phyloP scores from a whole-genome alignment of 768 basidiomycete species.

The Auricularia sp. region DNA sequence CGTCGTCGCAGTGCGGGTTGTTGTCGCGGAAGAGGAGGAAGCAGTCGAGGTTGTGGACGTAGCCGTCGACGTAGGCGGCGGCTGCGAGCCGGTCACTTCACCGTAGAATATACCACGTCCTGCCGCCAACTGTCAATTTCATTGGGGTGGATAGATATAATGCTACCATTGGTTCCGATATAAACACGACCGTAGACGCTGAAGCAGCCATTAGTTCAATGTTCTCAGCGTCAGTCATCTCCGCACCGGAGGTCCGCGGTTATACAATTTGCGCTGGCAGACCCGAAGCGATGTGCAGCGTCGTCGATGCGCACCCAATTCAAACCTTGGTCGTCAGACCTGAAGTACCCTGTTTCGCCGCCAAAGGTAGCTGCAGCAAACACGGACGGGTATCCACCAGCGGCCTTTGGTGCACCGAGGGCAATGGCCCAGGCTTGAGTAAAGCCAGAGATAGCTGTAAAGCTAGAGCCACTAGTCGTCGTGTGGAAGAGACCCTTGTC shows the following conservation, averaged over 20 bases:
- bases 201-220: background rate
- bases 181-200: constrained; percentile 33
- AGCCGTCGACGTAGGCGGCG: background rate
- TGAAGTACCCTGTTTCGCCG: constrained; percentile 38
- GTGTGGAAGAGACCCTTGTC: constrained; percentile 50
- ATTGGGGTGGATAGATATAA: background rate
- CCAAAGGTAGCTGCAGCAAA: constrained; percentile 43
- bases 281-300: constrained; percentile 46
- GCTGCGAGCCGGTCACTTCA: constrained; percentile 14
- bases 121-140: background rate
- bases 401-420: constrained; percentile 38
- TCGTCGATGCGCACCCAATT: constrained; percentile 55
- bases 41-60: background rate
- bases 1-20: background rate
- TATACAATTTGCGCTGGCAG: constrained; percentile 34
- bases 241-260: constrained; percentile 36
- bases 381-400: constrained; percentile 42
- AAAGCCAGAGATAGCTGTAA: constrained; percentile 37
- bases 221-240: background rate
- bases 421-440: constrained; percentile 48
- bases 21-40: background rate
- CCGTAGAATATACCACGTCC: constrained; percentile 42
- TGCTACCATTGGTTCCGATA: constrained; percentile 43
- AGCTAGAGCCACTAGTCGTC: constrained; percentile 39
- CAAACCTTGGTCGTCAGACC: constrained; percentile 44